Conservation (phyloP, 2,329 filamentous ascomycete genomes). For the Hypoxylon sp. region DNA sequence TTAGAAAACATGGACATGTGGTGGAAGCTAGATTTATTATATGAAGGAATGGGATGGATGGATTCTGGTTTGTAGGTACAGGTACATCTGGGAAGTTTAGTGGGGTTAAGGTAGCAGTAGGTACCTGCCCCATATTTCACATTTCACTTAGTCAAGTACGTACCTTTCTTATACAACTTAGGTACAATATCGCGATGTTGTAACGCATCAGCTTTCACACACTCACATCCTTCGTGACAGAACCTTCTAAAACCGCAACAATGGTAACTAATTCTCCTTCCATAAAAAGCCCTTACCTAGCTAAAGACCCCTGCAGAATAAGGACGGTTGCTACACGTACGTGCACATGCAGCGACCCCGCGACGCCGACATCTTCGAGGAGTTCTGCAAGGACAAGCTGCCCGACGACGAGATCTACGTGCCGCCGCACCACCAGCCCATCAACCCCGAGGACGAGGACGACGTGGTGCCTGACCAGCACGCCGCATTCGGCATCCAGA, state of each 20-base stretch:
- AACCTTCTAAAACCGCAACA: constrained; percentile 2
- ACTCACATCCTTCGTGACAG: no score
- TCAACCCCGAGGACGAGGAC: constrained; percentile 89
- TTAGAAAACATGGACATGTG: no score
- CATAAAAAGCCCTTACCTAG: not conserved
- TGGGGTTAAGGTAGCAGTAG: no score
- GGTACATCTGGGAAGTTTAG: no score
- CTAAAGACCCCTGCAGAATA: constrained; percentile 58
- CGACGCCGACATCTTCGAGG: constrained; percentile 82
- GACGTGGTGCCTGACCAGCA: constrained; percentile 90
- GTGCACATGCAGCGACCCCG: constrained; percentile 77
- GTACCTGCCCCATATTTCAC: no score
- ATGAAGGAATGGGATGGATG: no score
- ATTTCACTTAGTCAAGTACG: no score
- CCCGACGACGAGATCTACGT: constrained; percentile 85
- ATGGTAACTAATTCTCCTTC: constrained; percentile 21
- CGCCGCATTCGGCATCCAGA: constrained; percentile 84
- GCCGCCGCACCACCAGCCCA: constrained; percentile 78
- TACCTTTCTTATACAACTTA: no score
- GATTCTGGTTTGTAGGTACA: no score
- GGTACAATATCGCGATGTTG: no score
- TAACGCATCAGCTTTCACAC: no score
- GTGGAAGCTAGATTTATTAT: no score
- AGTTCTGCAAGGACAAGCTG: constrained; percentile 74
- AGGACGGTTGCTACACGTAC: constrained; percentile 79